Conservation (phyloP, 495 filamentous ascomycete genomes). For the Penicillium parvum region DNA sequence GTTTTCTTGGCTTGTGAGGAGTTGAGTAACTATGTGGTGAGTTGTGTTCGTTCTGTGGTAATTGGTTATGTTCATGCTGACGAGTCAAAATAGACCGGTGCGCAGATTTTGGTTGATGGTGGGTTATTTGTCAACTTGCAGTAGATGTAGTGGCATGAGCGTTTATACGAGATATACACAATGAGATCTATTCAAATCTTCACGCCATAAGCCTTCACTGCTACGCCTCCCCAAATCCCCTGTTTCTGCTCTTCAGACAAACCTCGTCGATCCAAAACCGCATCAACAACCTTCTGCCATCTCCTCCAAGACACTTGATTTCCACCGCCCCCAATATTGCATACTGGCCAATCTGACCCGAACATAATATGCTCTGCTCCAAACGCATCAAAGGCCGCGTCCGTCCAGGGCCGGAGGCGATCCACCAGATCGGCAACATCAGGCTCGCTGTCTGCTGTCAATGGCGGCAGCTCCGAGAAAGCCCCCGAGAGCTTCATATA, state of each 20-base stretch:
- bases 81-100: slow-evolving; percentile 2
- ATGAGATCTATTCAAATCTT: slow-evolving; percentile 22
- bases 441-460: slow-evolving; percentile 27
- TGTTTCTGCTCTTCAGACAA: slow-evolving; percentile 54
- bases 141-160: slow-evolving; percentile 1
- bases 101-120: slow-evolving; percentile 8
- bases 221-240: slow-evolving; percentile 66
- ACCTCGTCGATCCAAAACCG: slow-evolving; percentile 52
- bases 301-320: slow-evolving; percentile 46
- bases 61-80: background rate
- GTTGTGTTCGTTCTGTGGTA: background rate
- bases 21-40: slow-evolving; percentile 26
- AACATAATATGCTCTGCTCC: slow-evolving; percentile 74
- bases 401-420: slow-evolving; percentile 58
- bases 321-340: slow-evolving; percentile 60
- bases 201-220: slow-evolving; percentile 61
- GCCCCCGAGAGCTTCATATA: slow-evolving; percentile 88
- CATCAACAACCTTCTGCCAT: slow-evolving; percentile 46
- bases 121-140: slow-evolving; percentile 9
- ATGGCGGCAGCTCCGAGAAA: slow-evolving; percentile 66
- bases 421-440: slow-evolving; percentile 40
- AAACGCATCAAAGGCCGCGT: slow-evolving; percentile 63
- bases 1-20: slow-evolving; percentile 30
- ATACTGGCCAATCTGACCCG: slow-evolving; percentile 87
- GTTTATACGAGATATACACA: too few relatives aligned